Evolutionary conservation across 2,329 filamentous ascomycete species (phyloP).

Genomic region (Scortechinia acanthostroma): DNA sequence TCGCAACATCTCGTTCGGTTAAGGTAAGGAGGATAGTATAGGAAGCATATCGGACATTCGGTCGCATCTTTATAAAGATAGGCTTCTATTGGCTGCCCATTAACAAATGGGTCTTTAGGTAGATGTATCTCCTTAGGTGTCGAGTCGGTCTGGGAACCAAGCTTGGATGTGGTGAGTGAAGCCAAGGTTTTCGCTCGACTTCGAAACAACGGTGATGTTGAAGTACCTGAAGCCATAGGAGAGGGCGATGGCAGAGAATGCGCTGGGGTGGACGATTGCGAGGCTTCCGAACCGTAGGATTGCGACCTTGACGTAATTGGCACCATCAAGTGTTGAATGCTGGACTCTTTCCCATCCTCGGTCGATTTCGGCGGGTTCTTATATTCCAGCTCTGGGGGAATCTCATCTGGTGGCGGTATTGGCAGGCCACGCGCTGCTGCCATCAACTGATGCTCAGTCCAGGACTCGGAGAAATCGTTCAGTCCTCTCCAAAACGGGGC

Average conservation of each 20-base stretch:
- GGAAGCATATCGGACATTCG: slow-evolving; percentile 93
- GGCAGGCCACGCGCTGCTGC: slow-evolving; percentile 78
- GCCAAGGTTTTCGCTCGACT: slow-evolving; percentile 84
- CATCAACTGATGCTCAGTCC: slow-evolving; percentile 93
- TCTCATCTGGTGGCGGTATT: slow-evolving; percentile 76
- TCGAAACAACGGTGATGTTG: slow-evolving; percentile 60
- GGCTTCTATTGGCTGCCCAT: slow-evolving; percentile 88
- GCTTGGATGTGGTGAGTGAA: slow-evolving; percentile 70
- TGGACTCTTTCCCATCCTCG: slow-evolving; percentile 39
- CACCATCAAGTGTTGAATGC: slow-evolving; percentile 56
- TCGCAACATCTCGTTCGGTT: slow-evolving; percentile 94
- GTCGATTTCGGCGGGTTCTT: slow-evolving; percentile 34
- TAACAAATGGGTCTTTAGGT: slow-evolving; percentile 78
- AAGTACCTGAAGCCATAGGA: slow-evolving; percentile 26
- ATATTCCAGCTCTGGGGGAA: slow-evolving; percentile 60
- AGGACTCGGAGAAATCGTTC: slow-evolving; percentile 78
- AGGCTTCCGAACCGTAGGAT: slow-evolving; percentile 71
- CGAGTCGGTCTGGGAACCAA: slow-evolving; percentile 66
- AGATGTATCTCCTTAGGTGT: slow-evolving; percentile 72
- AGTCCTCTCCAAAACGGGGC: slow-evolving; percentile 94
- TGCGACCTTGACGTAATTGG: slow-evolving; percentile 73
- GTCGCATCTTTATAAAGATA: slow-evolving; percentile 84
- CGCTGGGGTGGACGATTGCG: slow-evolving; percentile 43
- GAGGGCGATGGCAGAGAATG: slow-evolving; percentile 56
- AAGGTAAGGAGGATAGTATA: slow-evolving; percentile 89